A percentile compares a stretch with the other conserved stretches of the same genome.
phyloP scores from a whole-genome alignment of 768 basidiomycete species.

The Tricholoma saponaceum region DNA sequence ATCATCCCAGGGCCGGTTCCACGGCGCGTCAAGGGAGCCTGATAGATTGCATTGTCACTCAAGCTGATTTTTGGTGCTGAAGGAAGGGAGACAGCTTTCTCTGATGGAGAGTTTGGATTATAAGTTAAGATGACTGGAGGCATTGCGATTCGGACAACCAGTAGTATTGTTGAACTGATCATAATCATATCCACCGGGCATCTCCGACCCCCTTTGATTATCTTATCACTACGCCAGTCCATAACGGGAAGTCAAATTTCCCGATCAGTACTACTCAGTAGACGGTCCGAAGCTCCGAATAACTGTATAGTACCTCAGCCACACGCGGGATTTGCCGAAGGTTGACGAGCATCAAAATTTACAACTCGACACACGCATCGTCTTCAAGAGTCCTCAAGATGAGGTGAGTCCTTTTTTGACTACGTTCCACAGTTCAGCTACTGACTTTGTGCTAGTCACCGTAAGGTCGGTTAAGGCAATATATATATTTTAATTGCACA shows the following conservation, averaged over 20 bases:
- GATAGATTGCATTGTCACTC: constrained; percentile 30
- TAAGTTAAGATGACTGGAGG: constrained; percentile 25
- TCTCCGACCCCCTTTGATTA: background rate
- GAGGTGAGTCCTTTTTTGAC: constrained; percentile 43
- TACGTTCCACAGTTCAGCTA: constrained; percentile 8
- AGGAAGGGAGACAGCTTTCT: constrained; percentile 38
- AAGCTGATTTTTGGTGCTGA: constrained; percentile 32
- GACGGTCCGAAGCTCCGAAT: constrained; percentile 1
- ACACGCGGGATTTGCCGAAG: constrained; percentile 31
- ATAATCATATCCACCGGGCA: background rate
- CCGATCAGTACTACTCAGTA: background rate
- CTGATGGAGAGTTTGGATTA: constrained; percentile 35
- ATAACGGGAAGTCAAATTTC: constrained; percentile 12
- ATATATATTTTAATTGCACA: constrained; percentile 1
- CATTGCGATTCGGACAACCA: constrained; percentile 4
- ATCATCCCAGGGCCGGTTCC: constrained; percentile 47
- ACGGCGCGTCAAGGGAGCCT: constrained; percentile 45
- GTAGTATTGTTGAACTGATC: no score
- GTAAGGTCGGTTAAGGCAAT: constrained; percentile 58
- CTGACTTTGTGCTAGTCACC: constrained; percentile 53
- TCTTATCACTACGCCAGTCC: background rate
- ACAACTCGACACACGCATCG: constrained; percentile 26
- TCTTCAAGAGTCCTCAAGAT: constrained; percentile 52
- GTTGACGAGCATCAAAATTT: constrained; percentile 21
- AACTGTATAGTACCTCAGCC: constrained; percentile 41